Percentiles rank a stretch among this genome's conserved stretches.
Evolutionary conservation across 1,139 yeast species (phyloP).

Genomic region (Spathaspora sp.): DNA sequence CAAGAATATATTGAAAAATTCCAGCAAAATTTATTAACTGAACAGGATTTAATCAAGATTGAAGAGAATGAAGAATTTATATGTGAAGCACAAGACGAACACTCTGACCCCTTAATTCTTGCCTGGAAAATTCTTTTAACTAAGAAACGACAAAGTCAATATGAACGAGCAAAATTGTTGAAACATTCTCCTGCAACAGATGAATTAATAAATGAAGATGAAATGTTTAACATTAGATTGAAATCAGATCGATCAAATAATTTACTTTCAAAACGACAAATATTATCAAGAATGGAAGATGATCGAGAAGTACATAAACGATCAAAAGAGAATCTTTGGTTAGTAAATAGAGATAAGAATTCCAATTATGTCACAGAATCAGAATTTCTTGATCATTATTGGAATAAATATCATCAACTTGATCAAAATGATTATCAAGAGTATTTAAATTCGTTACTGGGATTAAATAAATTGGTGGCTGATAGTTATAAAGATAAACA

Average conservation of each 20-base stretch:
- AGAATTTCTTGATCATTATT: constrained; percentile 59
- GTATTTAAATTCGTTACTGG: constrained; percentile 47
- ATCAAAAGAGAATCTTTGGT: constrained; percentile 75
- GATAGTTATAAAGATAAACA: constrained; percentile 46
- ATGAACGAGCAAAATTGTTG: constrained; percentile 41
- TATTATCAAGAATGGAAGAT: constrained; percentile 77
- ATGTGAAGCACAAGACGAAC: constrained; percentile 5
- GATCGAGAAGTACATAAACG: constrained; percentile 83
- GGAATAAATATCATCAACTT: constrained; percentile 51
- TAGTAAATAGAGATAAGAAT: constrained; percentile 49
- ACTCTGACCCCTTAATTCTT: constrained; percentile 29
- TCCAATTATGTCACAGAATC: constrained; percentile 38
- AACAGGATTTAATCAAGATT: constrained; percentile 35
- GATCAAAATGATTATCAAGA: constrained; percentile 46
- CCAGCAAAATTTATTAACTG: constrained; percentile 28
- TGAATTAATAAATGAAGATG: constrained; percentile 28
- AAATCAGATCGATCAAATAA: constrained; percentile 21
- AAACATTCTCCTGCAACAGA: constrained; percentile 25
- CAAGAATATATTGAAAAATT: constrained; percentile 25
- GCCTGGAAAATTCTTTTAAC: constrained; percentile 52
- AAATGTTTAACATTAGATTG: constrained; percentile 30
- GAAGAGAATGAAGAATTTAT: constrained; percentile 32
- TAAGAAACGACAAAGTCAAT: constrained; percentile 52
- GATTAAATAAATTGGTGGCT: constrained; percentile 51
- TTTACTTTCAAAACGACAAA: constrained; percentile 50